These are phyloP conservation scores for Bryopsis sp. DNA, from an alignment of 139 green algal species.

Conservation along the genomic window DNA sequence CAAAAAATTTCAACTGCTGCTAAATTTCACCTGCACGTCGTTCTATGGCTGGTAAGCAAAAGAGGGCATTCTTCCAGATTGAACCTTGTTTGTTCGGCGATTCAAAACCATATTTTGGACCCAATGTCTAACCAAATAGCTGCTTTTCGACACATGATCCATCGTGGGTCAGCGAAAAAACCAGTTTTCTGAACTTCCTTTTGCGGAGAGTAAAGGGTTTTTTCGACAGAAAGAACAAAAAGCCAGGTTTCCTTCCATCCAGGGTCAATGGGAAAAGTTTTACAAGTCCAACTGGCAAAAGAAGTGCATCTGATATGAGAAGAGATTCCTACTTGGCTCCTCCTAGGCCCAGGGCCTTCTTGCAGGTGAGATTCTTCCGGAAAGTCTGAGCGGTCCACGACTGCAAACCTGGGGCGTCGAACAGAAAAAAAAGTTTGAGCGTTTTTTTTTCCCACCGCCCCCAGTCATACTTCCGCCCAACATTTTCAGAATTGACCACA, in stretches of 20 bases:
- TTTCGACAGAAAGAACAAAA: no score
- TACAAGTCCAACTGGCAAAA: not conserved
- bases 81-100: no score
- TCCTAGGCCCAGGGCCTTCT: not conserved
- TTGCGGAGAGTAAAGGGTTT: no score
- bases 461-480: no score
- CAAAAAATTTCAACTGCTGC: not conserved
- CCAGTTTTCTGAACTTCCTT: not conserved
- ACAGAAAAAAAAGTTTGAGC: no score
- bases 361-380: not conserved
- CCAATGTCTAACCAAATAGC: no score
- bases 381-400: not conserved
- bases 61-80: no score
- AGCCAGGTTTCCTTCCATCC: not conserved
- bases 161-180: not conserved
- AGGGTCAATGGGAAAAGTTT: not conserved
- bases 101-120: no score
- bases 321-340: not conserved
- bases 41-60: not conserved
- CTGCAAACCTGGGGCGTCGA: not conserved
- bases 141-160: no score
- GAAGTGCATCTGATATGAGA: not conserved
- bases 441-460: no score
- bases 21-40: not conserved
- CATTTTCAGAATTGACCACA: no score